phyloP scores from a whole-genome alignment of 176 grass and related monocot genomes.

The Ensete glaucum region DNA sequence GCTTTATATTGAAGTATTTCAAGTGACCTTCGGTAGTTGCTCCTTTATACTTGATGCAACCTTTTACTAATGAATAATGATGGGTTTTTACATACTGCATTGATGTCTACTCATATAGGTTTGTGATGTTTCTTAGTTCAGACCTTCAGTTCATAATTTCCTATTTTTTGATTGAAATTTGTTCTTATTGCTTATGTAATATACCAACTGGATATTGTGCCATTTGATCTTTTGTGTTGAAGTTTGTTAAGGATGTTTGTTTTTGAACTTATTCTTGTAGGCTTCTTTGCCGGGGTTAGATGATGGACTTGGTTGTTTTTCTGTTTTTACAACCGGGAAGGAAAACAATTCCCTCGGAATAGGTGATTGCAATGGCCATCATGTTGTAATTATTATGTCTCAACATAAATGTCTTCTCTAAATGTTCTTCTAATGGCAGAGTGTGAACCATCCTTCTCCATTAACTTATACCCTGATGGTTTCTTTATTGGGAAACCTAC shows the following conservation, averaged over 20 bases:
- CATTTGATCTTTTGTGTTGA: too few relatives aligned
- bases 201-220: too few relatives aligned
- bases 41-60: too few relatives aligned
- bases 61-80: too few relatives aligned
- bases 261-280: slow-evolving; percentile 15
- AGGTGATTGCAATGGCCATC: slow-evolving; percentile 23
- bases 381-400: neutral
- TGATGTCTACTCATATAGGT: too few relatives aligned
- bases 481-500: slow-evolving; percentile 30
- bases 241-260: neutral
- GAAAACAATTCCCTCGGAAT: slow-evolving; percentile 11
- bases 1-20: too few relatives aligned
- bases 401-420: neutral
- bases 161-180: too few relatives aligned
- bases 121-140: too few relatives aligned
- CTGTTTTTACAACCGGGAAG: neutral
- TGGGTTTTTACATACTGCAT: too few relatives aligned
- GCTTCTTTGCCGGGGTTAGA: neutral
- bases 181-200: too few relatives aligned
- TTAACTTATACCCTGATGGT: slow-evolving; percentile 43
- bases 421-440: slow-evolving; percentile 19
- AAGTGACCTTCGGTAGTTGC: too few relatives aligned
- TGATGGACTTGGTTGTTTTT: neutral
- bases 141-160: too few relatives aligned
- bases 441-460: slow-evolving; percentile 33